A percentile compares a stretch with the other conserved stretches of the same genome.
Conservation (phyloP, 78 protist species). For the Speleostelium caveatum region DNA sequence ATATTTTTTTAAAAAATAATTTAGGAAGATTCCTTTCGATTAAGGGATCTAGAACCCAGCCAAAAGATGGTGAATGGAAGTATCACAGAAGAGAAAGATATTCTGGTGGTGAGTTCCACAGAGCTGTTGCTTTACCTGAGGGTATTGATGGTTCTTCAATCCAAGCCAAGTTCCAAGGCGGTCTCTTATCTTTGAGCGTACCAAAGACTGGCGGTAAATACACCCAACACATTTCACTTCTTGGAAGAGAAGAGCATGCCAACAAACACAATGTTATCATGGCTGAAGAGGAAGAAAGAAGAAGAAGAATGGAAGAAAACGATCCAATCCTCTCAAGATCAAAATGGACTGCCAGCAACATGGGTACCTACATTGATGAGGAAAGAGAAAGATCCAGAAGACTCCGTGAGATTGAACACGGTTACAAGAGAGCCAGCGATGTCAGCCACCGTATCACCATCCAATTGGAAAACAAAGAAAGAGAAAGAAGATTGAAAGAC, state of each 20-base stretch:
- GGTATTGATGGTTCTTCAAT: conserved; percentile 75
- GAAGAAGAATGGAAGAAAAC: conserved; percentile 71
- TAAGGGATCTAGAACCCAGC: conserved; percentile 11
- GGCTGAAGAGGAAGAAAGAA: conserved; percentile 52
- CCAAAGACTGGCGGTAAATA: conserved; percentile 75
- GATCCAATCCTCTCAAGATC: conserved; percentile 24
- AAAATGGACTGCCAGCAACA: conserved; percentile 1
- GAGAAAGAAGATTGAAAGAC: conserved; percentile 49
- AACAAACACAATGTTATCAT: conserved; percentile 1
- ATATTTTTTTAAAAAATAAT: not conserved
- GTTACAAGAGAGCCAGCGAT: not conserved
- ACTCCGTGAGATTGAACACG: not conserved
- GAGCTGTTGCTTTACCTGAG: conserved; percentile 76
- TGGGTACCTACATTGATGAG: conserved; percentile 26
- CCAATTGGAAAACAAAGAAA: conserved; percentile 19
- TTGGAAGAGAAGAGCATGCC: conserved; percentile 66
- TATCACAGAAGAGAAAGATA: conserved; percentile 62
- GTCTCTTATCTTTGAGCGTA: conserved; percentile 27
- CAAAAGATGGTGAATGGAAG: conserved; percentile 17
- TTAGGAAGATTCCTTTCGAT: conserved; percentile 78
- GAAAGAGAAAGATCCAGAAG: conserved; percentile 6
- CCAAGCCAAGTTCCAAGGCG: conserved; percentile 79
- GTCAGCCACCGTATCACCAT: not conserved
- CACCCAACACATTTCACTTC: conserved; percentile 41
- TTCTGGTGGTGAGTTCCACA: conserved; percentile 71